Base-by-base conservation (phyloP, 805 yeast genomes). In the Barnettozyma californica region DNA sequence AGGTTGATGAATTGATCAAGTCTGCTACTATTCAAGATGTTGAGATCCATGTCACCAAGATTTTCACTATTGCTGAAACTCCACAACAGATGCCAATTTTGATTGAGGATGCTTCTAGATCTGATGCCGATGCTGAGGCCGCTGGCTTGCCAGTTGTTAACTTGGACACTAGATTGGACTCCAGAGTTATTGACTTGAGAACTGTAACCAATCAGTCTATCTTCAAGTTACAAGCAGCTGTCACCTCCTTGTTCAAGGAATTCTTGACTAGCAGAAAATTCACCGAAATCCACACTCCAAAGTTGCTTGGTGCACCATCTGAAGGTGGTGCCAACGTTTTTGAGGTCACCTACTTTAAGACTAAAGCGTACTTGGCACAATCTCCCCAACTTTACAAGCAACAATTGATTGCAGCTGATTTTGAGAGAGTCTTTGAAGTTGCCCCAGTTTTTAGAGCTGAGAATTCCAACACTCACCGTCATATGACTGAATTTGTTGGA, bases 371-470 rank as follows among this genome's bases (percentile, higher is more conserved):
- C 69, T 74, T 94, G 66, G 99, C 99, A 16, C 99, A 94, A 75
- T 88, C 97, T 37, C 99, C 99, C 44, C 99, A 94, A 76, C 79
- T 94, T 58, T 88, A 94, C 77, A 94, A 94, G 76, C 98, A 94
- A 75, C 96, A 92, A 78, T 81, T 92, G 68, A 94, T 94, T 71
- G 96, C 97, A 42, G 95, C 96, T 51, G 99, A 94, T 74, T 94
- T 92, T 62, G 99, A 94, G 75, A 82, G 81, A 62, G 99, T 94
- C 43, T 94, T 81, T 66, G 99, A 94, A 74, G 78, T 94, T 63
- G 98, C 94, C 2, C 98, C 99, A 34, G 98, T 94, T 40, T 94
- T 94, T 80, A 83, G 99, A 73, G 99, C 99, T 49, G 99, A 94
- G 71, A 92, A 94, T 77, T 92, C 98, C 53, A 91, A 94, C 76